phyloP scores from a whole-genome alignment of 495 filamentous ascomycete species.

The Daldinia concentrica region DNA sequence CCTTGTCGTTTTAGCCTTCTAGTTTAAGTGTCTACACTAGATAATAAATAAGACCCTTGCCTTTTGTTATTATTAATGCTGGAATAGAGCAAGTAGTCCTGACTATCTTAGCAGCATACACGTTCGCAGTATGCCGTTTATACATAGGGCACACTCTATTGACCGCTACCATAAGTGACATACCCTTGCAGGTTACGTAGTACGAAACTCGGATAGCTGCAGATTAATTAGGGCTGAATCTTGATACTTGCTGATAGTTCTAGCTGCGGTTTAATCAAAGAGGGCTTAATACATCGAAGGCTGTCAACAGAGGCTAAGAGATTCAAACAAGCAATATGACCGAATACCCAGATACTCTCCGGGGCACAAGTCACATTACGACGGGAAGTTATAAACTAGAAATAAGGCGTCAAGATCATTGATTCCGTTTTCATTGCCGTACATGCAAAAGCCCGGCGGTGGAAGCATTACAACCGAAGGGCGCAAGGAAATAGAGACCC shows the following conservation, averaged over 20 bases:
- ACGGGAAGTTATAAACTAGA: background rate
- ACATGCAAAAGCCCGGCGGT: constrained; percentile 58
- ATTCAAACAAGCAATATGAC: background rate
- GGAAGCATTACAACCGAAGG: constrained; percentile 53
- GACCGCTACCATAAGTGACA: no score
- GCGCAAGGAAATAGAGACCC: constrained; percentile 61
- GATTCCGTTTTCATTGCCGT: constrained; percentile 65
- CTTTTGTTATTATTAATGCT: background rate
- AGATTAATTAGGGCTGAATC: no score
- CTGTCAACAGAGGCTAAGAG: background rate
- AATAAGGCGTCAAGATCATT: constrained; percentile 56
- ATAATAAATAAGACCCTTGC: background rate
- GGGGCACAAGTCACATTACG: background rate
- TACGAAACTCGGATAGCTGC: no score
- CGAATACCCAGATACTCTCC: background rate
- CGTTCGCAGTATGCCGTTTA: no score
- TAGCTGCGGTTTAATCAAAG: no score
- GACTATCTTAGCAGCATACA: no score
- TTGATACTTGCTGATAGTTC: no score
- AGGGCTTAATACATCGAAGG: no score
- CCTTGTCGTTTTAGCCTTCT: background rate
- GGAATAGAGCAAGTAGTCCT: background rate
- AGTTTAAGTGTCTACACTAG: background rate
- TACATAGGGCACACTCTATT: no score
- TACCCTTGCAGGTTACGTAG: no score